A percentile compares a stretch with the other conserved stretches of the same genome.
Evolutionary conservation across 495 filamentous ascomycete species (phyloP).

Genomic region (Aspergillus indologenus): DNA sequence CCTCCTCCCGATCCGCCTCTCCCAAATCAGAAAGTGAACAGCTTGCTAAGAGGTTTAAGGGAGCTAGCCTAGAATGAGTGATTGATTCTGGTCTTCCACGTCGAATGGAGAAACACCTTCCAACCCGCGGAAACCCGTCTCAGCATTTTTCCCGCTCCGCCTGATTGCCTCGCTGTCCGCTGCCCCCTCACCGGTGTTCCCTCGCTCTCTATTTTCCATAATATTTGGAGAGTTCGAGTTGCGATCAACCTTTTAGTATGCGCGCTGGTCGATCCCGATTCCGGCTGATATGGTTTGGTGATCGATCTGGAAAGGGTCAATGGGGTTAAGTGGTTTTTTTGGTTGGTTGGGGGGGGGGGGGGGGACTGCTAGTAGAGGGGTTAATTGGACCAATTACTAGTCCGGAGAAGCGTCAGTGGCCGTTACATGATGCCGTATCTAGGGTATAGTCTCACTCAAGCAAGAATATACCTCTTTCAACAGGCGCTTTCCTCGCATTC

Average conservation of each 20-base stretch:
- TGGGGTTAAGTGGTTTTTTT: too few species aligned
- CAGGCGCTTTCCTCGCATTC: too few species aligned
- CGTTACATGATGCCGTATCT: background rate
- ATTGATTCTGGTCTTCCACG: slow-evolving; percentile 9
- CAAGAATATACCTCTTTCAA: too few species aligned
- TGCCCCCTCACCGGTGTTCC: too few species aligned
- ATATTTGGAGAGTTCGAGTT: background rate
- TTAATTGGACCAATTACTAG: too few species aligned
- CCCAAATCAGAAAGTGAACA: slow-evolving; percentile 59
- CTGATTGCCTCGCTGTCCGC: too few species aligned
- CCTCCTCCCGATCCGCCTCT: slow-evolving; percentile 37
- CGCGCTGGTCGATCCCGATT: background rate
- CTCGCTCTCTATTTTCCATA: too few species aligned
- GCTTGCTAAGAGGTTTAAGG: slow-evolving; percentile 98
- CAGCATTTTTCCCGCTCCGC: too few species aligned
- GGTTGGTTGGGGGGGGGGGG: too few species aligned
- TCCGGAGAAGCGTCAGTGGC: too few species aligned
- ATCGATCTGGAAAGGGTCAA: too few species aligned
- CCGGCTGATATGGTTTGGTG: background rate
- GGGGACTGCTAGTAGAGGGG: too few species aligned
- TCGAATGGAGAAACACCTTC: background rate
- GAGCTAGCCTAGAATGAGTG: slow-evolving; percentile 80
- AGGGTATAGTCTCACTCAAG: background rate
- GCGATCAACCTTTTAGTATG: background rate
- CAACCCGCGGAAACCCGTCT: background rate